Percentiles rank a stretch among this genome's conserved stretches.
These are phyloP conservation scores for Babesia gibsoni DNA, from an alignment of 169 alveolate species.

Conservation along the genomic window DNA sequence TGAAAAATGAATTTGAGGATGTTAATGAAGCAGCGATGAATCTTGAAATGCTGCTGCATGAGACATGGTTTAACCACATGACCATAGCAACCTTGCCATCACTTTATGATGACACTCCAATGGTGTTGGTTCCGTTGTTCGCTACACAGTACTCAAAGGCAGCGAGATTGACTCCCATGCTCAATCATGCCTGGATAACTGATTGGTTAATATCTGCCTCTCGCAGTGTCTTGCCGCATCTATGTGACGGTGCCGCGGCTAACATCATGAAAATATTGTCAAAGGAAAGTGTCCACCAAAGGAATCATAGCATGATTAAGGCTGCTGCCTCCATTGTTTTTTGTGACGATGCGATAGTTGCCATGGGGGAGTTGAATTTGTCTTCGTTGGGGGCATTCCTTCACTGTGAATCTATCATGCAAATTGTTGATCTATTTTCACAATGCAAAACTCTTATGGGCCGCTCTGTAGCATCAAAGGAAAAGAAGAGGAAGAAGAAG, in stretches of 20 bases:
- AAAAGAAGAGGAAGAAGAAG: background rate
- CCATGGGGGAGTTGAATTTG: conserved; percentile 3
- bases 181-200: background rate
- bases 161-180: conserved; percentile 18
- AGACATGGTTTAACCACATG: conserved; percentile 34
- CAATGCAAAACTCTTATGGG: background rate
- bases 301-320: background rate
- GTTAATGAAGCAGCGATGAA: conserved; percentile 8
- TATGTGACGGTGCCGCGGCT: background rate
- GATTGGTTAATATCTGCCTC: conserved; percentile 14
- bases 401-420: conserved; percentile 11
- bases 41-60: conserved; percentile 12
- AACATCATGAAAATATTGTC: background rate
- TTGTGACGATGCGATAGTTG: background rate
- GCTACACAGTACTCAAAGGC: conserved; percentile 1
- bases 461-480: background rate
- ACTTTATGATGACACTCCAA: background rate
- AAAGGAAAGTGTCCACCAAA: background rate
- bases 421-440: background rate
- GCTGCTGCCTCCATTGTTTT: background rate
- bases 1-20: background rate
- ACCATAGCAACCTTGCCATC: conserved; percentile 28
- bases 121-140: conserved; percentile 12
- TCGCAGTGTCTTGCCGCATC: background rate
- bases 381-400: background rate